Evolutionary conservation across 2,329 filamentous ascomycete species (phyloP), one percentile per base, ranked within the genome.

Genomic region (Emericellopsis cladophorae): DNA sequence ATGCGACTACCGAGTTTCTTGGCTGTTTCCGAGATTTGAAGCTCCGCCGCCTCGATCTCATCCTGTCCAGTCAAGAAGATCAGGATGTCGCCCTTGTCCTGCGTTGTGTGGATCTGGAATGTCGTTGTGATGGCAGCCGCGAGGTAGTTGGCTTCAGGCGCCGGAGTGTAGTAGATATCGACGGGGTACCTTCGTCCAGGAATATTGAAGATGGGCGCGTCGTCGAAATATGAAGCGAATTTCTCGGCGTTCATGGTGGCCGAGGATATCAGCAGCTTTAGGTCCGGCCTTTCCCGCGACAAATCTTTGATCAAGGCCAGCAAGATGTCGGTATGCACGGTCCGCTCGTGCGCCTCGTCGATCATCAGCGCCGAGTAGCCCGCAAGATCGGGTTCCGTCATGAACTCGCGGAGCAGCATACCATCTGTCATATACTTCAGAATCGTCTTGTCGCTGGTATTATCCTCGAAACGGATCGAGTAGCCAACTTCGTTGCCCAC

Each of bases 391-490:
- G 90, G 89, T 52, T 94, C 87, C 0, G 86, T 90, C 64, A 95
- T 76, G 48, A 95, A 84, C 56, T 95, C 87, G 55, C 88, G 74
- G 24, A 96, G 67, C 32, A 96, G 67, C 83, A 96, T 94, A 56
- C 92, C 92, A 54, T 98, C 92, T 0, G 92, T 98, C 84, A 94
- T 90, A 61, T 95, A 96, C 60, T 95, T 93, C 41, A 98, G 64
- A 7, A 90, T 70, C 0, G 92, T 96, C 63, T 94, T 93, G 52
- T 94, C 87, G 55, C 79, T 86, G 0, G 88, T 94, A 47, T 81
- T 80, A 59, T 95, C 86, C 56, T 98, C 92, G 52, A 96, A 98
- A 45, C 92, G 84, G 50, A 98, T 94, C 0, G 82, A 81, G 57
- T 95, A 98, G 14, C 92, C 92, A 22, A 96, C 90, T 54, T 95